A percentile compares a stretch with the other conserved stretches of the same genome.
Conservation (phyloP, 2,329 filamentous ascomycete genomes). For the Penicillium psychrosexuale region DNA sequence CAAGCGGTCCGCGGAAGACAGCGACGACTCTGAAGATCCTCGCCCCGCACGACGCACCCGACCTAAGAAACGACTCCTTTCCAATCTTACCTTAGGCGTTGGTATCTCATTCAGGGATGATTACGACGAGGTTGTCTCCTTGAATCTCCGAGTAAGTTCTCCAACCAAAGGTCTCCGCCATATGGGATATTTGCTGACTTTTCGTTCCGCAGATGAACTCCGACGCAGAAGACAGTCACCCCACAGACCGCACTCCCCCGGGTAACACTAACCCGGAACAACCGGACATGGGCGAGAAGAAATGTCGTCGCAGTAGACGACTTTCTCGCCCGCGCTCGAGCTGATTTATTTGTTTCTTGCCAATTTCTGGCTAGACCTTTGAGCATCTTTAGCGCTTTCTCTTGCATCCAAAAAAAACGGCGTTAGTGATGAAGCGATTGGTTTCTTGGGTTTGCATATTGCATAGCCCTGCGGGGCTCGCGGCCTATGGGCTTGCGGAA, state of each 20-base stretch:
- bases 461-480: slow-evolving; percentile 14
- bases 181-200: not conserved
- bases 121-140: slow-evolving; percentile 38
- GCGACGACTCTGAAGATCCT: slow-evolving; percentile 37
- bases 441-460: slow-evolving; percentile 7
- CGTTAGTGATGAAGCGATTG: slow-evolving; percentile 19
- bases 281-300: slow-evolving; percentile 5
- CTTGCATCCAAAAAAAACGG: slow-evolving; percentile 19
- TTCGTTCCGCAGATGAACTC: slow-evolving; percentile 14
- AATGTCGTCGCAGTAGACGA: slow-evolving; percentile 21
- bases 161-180: not conserved
- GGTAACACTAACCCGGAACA: slow-evolving; percentile 6
- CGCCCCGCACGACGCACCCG: slow-evolving; percentile 30
- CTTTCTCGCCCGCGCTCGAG: slow-evolving; percentile 17
- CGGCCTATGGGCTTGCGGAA: slow-evolving; percentile 5
- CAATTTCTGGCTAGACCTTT: slow-evolving; percentile 8
- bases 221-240: slow-evolving; percentile 16
- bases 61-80: slow-evolving; percentile 33
- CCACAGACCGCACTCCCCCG: slow-evolving; percentile 2
- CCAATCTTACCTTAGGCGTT: slow-evolving; percentile 36
- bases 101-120: slow-evolving; percentile 39
- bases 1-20: slow-evolving; percentile 42
- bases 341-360: slow-evolving; percentile 12
- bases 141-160: slow-evolving; percentile 33
- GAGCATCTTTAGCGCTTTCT: slow-evolving; percentile 19